Evolutionary conservation across 2,329 filamentous ascomycete species (phyloP), one percentile per base, ranked within the genome.

Genomic region (Aspergillus sp.): DNA sequence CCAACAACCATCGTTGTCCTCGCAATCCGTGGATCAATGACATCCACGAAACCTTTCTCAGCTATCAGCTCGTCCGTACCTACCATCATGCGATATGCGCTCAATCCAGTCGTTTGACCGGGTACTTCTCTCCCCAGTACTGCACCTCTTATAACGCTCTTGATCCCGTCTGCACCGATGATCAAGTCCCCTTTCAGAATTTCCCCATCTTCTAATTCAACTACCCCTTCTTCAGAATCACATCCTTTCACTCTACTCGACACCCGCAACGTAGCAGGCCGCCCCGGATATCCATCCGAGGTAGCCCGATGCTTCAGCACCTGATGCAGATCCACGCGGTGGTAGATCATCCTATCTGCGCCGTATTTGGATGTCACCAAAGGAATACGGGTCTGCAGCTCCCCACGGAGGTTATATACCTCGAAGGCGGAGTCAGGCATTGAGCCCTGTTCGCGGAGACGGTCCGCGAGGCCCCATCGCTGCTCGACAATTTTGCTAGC

Each of bases 1-100:
- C 74, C 79, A 58, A 82, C 69, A 2, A 82, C 69, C 80, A 82
- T 82, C 1, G 78, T 78, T 2, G 80, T 82, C 54, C 72, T 73
- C 1, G 78, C 71, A 4, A 75, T 68, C 13, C 66, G 60, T n/a
- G 77, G 75, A 15, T 79, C 67, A n/a, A 80, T 71, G 3, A 71
- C 64, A 1, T 68, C 50, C 69, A 64, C 68, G 8, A 71, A 70
- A 0, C 64, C 63, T 2, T 55, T 54, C 21, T 66, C 66, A 11
- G 63, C 8, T 0, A 52, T 3, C 19, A 52, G 6, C 2, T 10
- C 11, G 1, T 21, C 50, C 19, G 27, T 39, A 8, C 5, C 3
- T 3, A 52, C 17, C 50, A 52, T 52, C 50, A 52, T 52, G 15
- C 50, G 50, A 5, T 52, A 52, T 11, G 50, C 50, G 2, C 50